Evolutionary conservation across 768 basidiomycete species (phyloP).

Genomic region (Suillus plorans): DNA sequence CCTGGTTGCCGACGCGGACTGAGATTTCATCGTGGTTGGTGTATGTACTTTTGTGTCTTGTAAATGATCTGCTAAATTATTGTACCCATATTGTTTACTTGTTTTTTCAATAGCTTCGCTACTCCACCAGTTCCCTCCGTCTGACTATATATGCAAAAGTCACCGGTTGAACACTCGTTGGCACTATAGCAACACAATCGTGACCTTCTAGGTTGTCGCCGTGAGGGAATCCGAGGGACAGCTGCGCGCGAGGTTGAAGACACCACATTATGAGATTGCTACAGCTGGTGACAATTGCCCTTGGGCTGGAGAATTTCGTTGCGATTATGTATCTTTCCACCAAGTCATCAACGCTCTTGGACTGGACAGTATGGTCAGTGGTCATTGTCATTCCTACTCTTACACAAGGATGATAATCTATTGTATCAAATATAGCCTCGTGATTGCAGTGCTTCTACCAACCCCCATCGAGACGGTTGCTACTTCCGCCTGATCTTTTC

Average conservation of each 20-base stretch:
- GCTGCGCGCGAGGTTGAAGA: background rate
- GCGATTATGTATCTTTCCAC: background rate
- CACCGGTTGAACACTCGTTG: background rate
- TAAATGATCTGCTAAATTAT: background rate
- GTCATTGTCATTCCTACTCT: background rate
- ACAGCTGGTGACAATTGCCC: background rate
- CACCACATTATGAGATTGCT: background rate
- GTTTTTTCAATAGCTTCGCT: background rate
- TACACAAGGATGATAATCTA: background rate
- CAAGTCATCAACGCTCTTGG: background rate
- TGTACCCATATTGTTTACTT: background rate
- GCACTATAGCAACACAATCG: background rate
- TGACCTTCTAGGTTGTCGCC: background rate
- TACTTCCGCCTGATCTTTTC: background rate
- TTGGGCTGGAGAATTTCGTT: background rate
- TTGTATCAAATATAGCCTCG: background rate
- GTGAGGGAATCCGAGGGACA: background rate
- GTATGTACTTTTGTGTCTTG: background rate
- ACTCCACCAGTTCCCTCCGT: background rate
- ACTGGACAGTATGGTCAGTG: background rate
- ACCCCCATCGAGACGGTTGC: background rate
- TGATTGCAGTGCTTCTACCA: background rate
- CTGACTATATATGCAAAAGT: background rate
- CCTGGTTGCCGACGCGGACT: conserved; percentile 57
- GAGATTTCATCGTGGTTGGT: conserved; percentile 8